phyloP scores from a whole-genome alignment of 371 early-diverging fungal genomes.

The Basidiobolus meristosporus region DNA sequence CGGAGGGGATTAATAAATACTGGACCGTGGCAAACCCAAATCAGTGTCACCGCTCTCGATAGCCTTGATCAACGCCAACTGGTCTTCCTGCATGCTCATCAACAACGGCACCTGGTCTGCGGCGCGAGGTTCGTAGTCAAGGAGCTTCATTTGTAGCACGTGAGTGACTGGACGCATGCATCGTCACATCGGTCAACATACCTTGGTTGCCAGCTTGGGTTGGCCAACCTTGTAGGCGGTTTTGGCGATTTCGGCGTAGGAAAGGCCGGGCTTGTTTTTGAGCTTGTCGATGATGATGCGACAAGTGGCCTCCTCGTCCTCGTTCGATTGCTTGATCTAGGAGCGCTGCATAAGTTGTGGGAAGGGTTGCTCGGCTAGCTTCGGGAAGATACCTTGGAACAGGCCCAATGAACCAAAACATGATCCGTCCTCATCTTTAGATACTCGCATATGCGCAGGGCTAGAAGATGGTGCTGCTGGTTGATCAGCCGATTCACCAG shows the following conservation, averaged over 20 bases:
- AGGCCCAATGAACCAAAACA: slow-evolving; percentile 89
- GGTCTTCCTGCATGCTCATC: slow-evolving; percentile 81
- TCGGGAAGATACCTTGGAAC: slow-evolving; percentile 48
- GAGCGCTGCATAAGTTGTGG: neutral
- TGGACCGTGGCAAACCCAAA: slow-evolving; percentile 29
- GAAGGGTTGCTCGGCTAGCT: neutral
- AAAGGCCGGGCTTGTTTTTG: slow-evolving; percentile 37
- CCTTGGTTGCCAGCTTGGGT: slow-evolving; percentile 70
- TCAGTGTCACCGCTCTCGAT: slow-evolving; percentile 90
- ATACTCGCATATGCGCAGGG: slow-evolving; percentile 68
- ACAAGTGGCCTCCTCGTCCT: slow-evolving; percentile 72
- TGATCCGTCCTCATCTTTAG: slow-evolving; percentile 56
- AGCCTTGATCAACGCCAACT: slow-evolving; percentile 69
- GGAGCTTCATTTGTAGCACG: slow-evolving; percentile 24
- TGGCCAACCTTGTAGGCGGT: slow-evolving; percentile 76
- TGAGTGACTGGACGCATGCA: no score
- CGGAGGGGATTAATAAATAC: neutral
- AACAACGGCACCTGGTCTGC: slow-evolving; percentile 86
- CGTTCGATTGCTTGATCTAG: slow-evolving; percentile 57
- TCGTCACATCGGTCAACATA: slow-evolving; percentile 7
- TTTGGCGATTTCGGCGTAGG: slow-evolving; percentile 83
- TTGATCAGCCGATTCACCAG: slow-evolving; percentile 64
- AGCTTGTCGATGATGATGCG: slow-evolving; percentile 63
- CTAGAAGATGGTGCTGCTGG: slow-evolving; percentile 70
- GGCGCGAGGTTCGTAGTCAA: slow-evolving; percentile 87